Evolutionary conservation across 2,329 filamentous ascomycete species (phyloP).

Genomic region (Metarhizium sp.): DNA sequence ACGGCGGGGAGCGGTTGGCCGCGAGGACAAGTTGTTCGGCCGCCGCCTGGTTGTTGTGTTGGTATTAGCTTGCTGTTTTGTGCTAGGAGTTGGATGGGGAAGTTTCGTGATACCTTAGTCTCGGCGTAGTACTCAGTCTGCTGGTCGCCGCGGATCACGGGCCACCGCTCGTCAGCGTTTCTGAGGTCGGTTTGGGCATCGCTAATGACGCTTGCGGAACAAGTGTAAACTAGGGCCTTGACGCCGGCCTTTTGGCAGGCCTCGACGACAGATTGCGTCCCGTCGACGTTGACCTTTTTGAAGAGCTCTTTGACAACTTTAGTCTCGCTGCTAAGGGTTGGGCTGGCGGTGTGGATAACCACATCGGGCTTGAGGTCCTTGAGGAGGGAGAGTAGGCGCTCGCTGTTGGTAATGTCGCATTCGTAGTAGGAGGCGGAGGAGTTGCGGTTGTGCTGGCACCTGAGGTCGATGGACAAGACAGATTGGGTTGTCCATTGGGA

Average conservation of each 20-base stretch:
- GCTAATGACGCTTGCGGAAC: constrained; percentile 76
- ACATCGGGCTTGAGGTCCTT: constrained; percentile 62
- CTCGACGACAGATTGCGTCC: constrained; percentile 68
- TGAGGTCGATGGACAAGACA: constrained; percentile 65
- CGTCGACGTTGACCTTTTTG: constrained; percentile 78
- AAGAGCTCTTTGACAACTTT: constrained; percentile 53
- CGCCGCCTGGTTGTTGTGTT: constrained; percentile 39
- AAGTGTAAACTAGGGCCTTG: constrained; percentile 82
- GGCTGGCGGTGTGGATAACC: constrained; percentile 85
- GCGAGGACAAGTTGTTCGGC: constrained; percentile 75
- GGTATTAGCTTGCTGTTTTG: neutral
- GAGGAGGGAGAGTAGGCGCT: constrained; percentile 54
- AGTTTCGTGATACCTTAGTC: constrained; percentile 56
- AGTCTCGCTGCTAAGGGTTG: constrained; percentile 44
- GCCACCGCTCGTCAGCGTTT: constrained; percentile 79
- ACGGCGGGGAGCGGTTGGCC: constrained; percentile 53
- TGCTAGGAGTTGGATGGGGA: neutral
- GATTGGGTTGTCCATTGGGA: constrained; percentile 38
- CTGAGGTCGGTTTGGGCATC: constrained; percentile 71
- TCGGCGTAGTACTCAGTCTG: constrained; percentile 81
- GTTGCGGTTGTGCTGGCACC: constrained; percentile 59
- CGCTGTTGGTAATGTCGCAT: constrained; percentile 65
- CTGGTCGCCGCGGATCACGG: constrained; percentile 59
- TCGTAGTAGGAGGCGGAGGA: constrained; percentile 55
- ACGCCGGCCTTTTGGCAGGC: constrained; percentile 63